These are phyloP conservation scores for Sarocladium strictum DNA, from an alignment of 2,329 filamentous ascomycete species.

Conservation along the genomic window DNA sequence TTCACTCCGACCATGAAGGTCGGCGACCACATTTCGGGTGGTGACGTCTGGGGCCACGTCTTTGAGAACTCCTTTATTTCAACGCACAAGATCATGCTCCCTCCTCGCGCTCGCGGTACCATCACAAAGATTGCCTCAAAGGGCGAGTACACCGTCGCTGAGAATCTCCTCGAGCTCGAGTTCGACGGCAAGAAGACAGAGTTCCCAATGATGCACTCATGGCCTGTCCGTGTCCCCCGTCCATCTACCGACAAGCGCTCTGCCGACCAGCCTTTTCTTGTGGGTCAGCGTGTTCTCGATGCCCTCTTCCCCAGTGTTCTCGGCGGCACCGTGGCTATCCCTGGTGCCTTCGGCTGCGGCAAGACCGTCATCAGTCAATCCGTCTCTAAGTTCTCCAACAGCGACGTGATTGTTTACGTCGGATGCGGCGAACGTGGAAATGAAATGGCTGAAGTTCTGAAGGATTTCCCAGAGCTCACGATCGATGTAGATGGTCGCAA, in stretches of 20 bases:
- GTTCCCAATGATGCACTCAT: conserved; percentile 97
- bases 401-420: conserved; percentile 97
- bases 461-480: conserved; percentile 97
- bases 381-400: conserved; percentile 99
- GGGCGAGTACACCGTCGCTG: conserved; percentile 88
- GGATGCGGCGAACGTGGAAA: conserved; percentile 91
- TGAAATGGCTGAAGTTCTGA: conserved; percentile 99
- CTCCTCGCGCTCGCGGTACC: conserved; percentile 81
- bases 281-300: conserved; percentile 94
- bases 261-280: conserved; percentile 85
- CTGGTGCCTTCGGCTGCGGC: conserved; percentile 95
- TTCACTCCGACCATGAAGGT: conserved; percentile 90
- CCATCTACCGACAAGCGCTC: conserved; percentile 88
- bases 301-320: conserved; percentile 94
- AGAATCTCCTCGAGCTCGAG: conserved; percentile 92
- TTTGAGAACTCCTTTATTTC: conserved; percentile 94
- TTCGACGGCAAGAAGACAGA: conserved; percentile 95
- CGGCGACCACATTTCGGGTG: conserved; percentile 93
- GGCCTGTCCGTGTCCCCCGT: conserved; percentile 94
- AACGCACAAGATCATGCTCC: conserved; percentile 88
- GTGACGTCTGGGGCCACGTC: conserved; percentile 91
- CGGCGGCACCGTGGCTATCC: conserved; percentile 96
- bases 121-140: conserved; percentile 87
- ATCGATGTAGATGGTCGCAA: conserved; percentile 92
- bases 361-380: conserved; percentile 99